Evolutionary conservation across 1,284 basidiomycete genomes (phyloP), one percentile per base, ranked within the genome.

Genomic region (Melampsora larici-populina): DNA sequence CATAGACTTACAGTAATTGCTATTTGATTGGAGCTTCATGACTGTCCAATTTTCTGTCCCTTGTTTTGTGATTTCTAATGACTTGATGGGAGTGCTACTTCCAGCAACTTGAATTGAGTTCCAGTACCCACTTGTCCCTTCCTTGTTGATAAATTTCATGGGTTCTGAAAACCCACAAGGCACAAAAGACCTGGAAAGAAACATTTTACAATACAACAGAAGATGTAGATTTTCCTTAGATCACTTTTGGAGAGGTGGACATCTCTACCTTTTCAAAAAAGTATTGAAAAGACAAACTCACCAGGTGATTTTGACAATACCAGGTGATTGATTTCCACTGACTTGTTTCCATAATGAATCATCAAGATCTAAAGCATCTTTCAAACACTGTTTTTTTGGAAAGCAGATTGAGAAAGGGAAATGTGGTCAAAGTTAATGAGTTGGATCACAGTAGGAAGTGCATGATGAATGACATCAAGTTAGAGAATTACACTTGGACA

Each of bases 401-500:
- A 36, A 36, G 36, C 36, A 36, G 36, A 36, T 36, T 4, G 36
- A 36, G 36, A 36, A 9, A 36, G 9, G 36, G 36, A 36, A 36
- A 36, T 36, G 36, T 4, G 36, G 9, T 36, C 36, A 36, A 9
- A 36, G 3, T 9, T 4, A 36, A 24, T 63, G 11, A 63, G 4
- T 8, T 33, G 24, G n/a, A 18, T 63, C 15, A 26, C n/a, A 21
- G 46, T 49, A 36, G 46, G 24, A 15, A 36, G 36, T 36, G 36
- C 9, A 36, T 36, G 36, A 36, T 36, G 9, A 36, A 36, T 36
- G 36, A 36, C 5, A 36, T 36, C 36, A 36, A 36, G 18, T 48
- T 40, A 69, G 67, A 67, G 55, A 73, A n/a, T 49, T 49, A 73
- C 71, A 15, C 33, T 43, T 18, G 71, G 70, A 60, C 70, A 73